phyloP scores from a whole-genome alignment of 1,284 basidiomycete species.

The Jaminaea rosea region DNA sequence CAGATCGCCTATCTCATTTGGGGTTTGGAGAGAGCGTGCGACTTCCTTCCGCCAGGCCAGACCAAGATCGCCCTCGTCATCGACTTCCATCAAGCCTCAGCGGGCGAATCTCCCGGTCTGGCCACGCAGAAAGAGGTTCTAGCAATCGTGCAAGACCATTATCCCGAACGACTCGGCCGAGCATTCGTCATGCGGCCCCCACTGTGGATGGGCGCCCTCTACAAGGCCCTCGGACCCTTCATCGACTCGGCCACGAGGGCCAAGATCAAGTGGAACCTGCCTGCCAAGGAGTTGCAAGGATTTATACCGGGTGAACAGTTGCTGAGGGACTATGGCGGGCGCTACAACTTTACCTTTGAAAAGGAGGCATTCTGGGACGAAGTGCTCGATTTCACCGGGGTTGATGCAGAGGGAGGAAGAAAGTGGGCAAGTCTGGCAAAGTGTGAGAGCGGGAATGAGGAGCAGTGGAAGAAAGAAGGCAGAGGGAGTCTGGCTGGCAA shows the following conservation, averaged over 20 bases:
- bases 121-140: slow-evolving; percentile 53
- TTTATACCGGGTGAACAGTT: slow-evolving; percentile 68
- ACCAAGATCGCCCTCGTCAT: slow-evolving; percentile 36
- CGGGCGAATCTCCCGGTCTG: slow-evolving; percentile 29
- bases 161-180: slow-evolving; percentile 76
- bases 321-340: slow-evolving; percentile 66
- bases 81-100: slow-evolving; percentile 28
- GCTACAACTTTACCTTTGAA: slow-evolving; percentile 66
- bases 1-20: slow-evolving; percentile 43
- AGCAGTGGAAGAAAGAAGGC: not conserved
- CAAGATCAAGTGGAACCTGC: slow-evolving; percentile 77
- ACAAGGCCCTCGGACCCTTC: slow-evolving; percentile 76
- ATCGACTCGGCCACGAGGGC: slow-evolving; percentile 80
- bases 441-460: too few relatives aligned
- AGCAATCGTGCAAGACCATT: slow-evolving; percentile 78
- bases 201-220: slow-evolving; percentile 49
- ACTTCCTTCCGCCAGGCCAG: slow-evolving; percentile 33
- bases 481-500: not conserved
- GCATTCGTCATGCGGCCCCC: slow-evolving; percentile 79
- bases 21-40: slow-evolving; percentile 38
- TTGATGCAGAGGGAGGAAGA: slow-evolving; percentile 4
- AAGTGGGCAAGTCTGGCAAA: not conserved
- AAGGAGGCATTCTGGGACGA: slow-evolving; percentile 55
- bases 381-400: slow-evolving; percentile 10
- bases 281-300: slow-evolving; percentile 55